Conservation (phyloP, 495 filamentous ascomycete species). For the Neurospora sp. region DNA sequence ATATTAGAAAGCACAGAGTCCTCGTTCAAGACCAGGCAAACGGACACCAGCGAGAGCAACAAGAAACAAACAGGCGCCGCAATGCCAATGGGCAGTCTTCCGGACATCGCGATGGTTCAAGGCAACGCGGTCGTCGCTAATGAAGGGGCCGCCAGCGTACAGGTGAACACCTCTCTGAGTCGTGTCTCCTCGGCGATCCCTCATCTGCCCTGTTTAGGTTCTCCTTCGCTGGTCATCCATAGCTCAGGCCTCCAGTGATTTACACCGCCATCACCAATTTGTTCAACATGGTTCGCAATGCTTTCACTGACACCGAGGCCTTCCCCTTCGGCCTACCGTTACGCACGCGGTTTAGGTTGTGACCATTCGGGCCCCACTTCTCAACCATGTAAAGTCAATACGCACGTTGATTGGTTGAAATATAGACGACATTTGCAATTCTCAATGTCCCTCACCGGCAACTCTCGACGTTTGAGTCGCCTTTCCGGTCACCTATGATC, state of each 20-base stretch:
- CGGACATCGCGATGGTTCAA: neutral
- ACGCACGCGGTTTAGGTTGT: too few relatives aligned
- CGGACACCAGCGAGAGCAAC: neutral
- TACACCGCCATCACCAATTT: neutral
- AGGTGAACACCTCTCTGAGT: too few relatives aligned
- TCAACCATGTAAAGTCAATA: neutral
- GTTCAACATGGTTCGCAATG: neutral
- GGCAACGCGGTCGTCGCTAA: neutral
- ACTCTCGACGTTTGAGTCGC: neutral
- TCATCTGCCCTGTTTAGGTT: neutral
- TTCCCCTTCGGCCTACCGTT: too few relatives aligned
- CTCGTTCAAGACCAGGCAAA: fast-evolving
- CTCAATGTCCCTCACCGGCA: neutral
- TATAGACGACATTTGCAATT: too few relatives aligned
- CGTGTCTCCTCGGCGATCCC: neutral
- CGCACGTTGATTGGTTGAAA: neutral
- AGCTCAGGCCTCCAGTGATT: neutral
- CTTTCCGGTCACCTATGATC: neutral
- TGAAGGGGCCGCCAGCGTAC: too few relatives aligned
- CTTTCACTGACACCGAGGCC: too few relatives aligned
- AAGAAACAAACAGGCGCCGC: neutral
- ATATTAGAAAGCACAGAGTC: neutral
- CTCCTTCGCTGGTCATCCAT: neutral
- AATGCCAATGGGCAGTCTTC: neutral
- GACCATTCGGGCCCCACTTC: too few relatives aligned